Percentiles rank a stretch among this genome's conserved stretches.
These are phyloP conservation scores for Neurospora sp. DNA, from an alignment of 495 filamentous ascomycete genomes.

Conservation along the genomic window DNA sequence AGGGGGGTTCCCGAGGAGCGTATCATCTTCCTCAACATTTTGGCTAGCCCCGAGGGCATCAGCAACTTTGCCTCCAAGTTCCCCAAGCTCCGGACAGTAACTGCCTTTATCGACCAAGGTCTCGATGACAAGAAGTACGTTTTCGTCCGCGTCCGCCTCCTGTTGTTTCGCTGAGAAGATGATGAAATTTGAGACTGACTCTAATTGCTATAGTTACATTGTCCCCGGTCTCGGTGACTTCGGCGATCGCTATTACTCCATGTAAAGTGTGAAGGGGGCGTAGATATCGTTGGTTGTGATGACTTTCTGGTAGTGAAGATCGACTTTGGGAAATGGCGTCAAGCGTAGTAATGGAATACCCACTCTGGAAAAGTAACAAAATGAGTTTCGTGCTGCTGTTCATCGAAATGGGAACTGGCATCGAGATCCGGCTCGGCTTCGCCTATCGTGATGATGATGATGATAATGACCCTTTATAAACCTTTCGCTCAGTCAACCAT, in stretches of 20 bases:
- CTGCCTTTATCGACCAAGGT: slow-evolving; percentile 90
- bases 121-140: slow-evolving; percentile 93
- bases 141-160: not conserved
- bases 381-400: not conserved
- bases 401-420: not conserved
- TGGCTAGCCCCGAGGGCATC: slow-evolving; percentile 89
- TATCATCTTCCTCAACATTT: slow-evolving; percentile 91
- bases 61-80: slow-evolving; percentile 82
- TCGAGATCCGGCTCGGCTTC: not conserved
- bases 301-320: not conserved
- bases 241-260: slow-evolving; percentile 91
- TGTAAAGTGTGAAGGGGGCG: slow-evolving; percentile 36
- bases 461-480: not conserved
- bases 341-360: not conserved
- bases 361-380: not conserved
- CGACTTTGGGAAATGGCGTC: not conserved
- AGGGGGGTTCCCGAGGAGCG: slow-evolving; percentile 89
- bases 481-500: not conserved
- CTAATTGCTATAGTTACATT: slow-evolving; percentile 62
- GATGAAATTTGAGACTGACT: not conserved
- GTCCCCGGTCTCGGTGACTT: slow-evolving; percentile 94
- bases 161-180: slow-evolving; percentile 11
- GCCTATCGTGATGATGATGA: not conserved
- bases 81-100: slow-evolving; percentile 86
- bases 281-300: not conserved